Conservation (phyloP, 1,284 basidiomycete species). For the Cerrena zonata region DNA sequence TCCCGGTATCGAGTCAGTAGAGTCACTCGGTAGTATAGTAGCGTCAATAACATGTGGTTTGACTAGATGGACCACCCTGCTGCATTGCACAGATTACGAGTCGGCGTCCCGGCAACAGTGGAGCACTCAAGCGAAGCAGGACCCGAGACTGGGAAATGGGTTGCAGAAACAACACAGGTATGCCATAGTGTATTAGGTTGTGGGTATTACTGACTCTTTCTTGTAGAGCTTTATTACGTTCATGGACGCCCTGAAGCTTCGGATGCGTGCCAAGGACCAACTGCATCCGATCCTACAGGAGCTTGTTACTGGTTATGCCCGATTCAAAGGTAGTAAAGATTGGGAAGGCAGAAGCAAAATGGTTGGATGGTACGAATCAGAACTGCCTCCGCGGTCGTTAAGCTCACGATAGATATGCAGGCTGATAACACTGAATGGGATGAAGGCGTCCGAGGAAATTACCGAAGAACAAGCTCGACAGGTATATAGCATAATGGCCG, state of each 20-base stretch:
- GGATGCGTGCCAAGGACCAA: slow-evolving; percentile 92
- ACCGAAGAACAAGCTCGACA: slow-evolving; percentile 93
- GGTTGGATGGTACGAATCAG: slow-evolving; percentile 73
- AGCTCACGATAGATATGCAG: slow-evolving; percentile 34
- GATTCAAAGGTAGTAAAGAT: slow-evolving; percentile 88
- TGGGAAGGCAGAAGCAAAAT: slow-evolving; percentile 93
- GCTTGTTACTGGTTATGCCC: slow-evolving; percentile 85
- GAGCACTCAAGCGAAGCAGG: slow-evolving; percentile 83
- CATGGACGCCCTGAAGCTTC: slow-evolving; percentile 94
- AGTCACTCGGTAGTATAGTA: not conserved
- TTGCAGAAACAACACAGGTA: slow-evolving; percentile 97
- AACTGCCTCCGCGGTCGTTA: not conserved
- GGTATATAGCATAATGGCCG: slow-evolving; percentile 37
- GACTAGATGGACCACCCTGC: slow-evolving; percentile 89
- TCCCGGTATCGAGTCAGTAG: slow-evolving; percentile 68
- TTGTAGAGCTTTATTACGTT: slow-evolving; percentile 91
- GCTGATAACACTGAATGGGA: slow-evolving; percentile 93
- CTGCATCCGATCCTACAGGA: slow-evolving; percentile 92
- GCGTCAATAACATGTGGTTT: not conserved
- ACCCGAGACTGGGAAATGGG: slow-evolving; percentile 90
- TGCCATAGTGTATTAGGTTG: no score
- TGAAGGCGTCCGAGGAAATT: slow-evolving; percentile 96
- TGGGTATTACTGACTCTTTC: not conserved
- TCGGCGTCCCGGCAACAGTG: slow-evolving; percentile 94
- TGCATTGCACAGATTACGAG: slow-evolving; percentile 81